These are phyloP conservation scores for Hypoxylon fragiforme DNA, from an alignment of 495 filamentous ascomycete species.

Conservation along the genomic window DNA sequence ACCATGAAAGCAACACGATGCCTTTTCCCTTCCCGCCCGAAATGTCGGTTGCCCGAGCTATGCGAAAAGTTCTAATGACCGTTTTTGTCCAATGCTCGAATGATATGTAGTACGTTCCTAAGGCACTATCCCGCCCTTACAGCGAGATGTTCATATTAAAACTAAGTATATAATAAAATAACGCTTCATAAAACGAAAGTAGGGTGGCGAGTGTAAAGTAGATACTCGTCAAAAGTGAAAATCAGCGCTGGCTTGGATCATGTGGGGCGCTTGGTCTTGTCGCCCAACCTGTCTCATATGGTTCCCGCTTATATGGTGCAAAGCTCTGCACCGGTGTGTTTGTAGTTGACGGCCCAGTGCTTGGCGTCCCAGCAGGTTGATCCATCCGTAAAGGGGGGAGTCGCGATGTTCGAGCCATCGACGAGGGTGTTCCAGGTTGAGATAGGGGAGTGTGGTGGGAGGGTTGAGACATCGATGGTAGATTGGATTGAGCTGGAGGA, in stretches of 20 bases:
- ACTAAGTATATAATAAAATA: conserved; percentile 25
- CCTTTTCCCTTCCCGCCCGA: conserved; percentile 30
- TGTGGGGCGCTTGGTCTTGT: conserved; percentile 39
- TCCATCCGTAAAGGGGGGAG: conserved; percentile 51
- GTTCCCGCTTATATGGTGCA: conserved; percentile 35
- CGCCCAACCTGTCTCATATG: conserved; percentile 53
- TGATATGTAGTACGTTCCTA: conserved; percentile 17
- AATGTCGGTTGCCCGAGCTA: conserved; percentile 43
- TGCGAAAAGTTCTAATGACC: conserved; percentile 38
- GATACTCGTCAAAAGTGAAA: background rate
- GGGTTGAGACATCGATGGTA: conserved; percentile 45
- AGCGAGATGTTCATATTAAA: conserved; percentile 32
- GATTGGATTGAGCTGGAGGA: conserved; percentile 33
- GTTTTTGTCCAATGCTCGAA: conserved; percentile 36
- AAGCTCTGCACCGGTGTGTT: conserved; percentile 37
- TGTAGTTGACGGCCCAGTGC: conserved; percentile 29
- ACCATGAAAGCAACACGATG: conserved; percentile 27
- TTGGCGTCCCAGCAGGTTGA: conserved; percentile 38
- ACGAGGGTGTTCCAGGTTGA: conserved; percentile 46
- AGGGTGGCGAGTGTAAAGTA: conserved; percentile 14
- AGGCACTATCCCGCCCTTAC: conserved; percentile 9
- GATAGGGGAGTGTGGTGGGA: conserved; percentile 40
- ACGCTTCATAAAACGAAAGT: conserved; percentile 34
- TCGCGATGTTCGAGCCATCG: conserved; percentile 42
- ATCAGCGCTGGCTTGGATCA: conserved; percentile 31